Conservation (phyloP, 73 alveolate genomes). For the Tetrahymena malaccensis region DNA sequence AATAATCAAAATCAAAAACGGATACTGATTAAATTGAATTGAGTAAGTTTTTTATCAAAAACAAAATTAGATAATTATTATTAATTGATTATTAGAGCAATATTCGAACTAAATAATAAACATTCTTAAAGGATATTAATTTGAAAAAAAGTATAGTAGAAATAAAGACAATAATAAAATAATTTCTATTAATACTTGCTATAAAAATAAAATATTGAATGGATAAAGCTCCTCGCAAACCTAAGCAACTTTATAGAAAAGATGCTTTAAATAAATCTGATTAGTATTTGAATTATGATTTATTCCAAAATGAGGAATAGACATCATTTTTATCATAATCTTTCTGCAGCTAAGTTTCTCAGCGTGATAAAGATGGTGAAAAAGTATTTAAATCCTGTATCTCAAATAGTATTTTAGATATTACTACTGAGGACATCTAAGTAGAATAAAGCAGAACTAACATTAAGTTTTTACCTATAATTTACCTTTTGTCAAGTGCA, state of each 20-base stretch:
- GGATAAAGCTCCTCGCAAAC: conserved; percentile 1
- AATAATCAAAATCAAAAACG: neutral
- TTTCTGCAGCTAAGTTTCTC: neutral
- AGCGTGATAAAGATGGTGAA: neutral
- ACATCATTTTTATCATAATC: neutral
- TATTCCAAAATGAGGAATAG: neutral
- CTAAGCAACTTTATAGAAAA: neutral
- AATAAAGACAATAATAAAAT: neutral
- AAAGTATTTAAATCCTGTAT: neutral
- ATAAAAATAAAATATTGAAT: neutral
- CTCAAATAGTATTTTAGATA: neutral
- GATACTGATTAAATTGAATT: neutral
- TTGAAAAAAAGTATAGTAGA: neutral
- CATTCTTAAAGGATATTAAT: neutral
- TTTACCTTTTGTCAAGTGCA: neutral
- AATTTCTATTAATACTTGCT: neutral
- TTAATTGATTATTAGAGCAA: neutral
- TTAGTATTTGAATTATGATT: neutral
- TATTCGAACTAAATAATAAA: neutral
- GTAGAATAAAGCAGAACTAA: neutral
- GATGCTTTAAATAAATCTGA: neutral
- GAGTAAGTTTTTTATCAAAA: neutral
- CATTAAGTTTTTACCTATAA: neutral
- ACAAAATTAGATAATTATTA: neutral
- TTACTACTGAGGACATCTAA: neutral